Base-by-base conservation (phyloP, 208 protist genomes). In the Trypanosoma lewisi region DNA sequence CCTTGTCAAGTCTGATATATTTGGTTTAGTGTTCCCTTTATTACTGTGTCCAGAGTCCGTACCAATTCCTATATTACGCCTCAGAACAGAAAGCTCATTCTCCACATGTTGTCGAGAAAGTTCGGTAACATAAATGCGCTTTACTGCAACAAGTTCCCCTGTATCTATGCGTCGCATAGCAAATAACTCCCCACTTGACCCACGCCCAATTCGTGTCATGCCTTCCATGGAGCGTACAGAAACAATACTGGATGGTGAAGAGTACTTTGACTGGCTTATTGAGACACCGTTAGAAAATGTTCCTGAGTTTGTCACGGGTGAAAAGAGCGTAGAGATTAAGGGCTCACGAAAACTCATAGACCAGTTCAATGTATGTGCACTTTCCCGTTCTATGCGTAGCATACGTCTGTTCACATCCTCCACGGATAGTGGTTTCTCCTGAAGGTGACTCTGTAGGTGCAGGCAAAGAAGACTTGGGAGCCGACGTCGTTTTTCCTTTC, bases 101-200 rank as follows among this genome's bases (percentile, higher is more conserved):
- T 75, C 62, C 34, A 75, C 60, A 63, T 64, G 66, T 49, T 55
- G 4, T 19, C 58, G 2, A 28, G 54, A 59, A 4, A 67, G 17
- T 27, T 77, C 70, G 7, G 33, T 66, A 19, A 73, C n/a, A 37
- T 67, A 73, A 55, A 75, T 74, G 17, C 66, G 34, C 33, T 78
- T 78, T 28, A 78, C 72, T 16, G 72, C 72, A 21, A 70, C 53
- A 47, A 70, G 51, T 23, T 62, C 48, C 25, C 72, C 72, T 14
- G 65, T 69, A 25, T 78, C 56, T 7, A 64, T 2, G 25, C 64
- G 59, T 14, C 36, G 49, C 45, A 58, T 23, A 2, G 42, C 52
- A 28, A 60, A 67, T 16, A 78, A 54, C 33, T 59, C 64, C 21
- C 64, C 72, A 65, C 58, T 65, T 21, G 65, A 37, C 28, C 72